These are phyloP conservation scores for Isabelozyma pseudorhagii DNA, from an alignment of 805 yeast genomes.

Conservation along the genomic window DNA sequence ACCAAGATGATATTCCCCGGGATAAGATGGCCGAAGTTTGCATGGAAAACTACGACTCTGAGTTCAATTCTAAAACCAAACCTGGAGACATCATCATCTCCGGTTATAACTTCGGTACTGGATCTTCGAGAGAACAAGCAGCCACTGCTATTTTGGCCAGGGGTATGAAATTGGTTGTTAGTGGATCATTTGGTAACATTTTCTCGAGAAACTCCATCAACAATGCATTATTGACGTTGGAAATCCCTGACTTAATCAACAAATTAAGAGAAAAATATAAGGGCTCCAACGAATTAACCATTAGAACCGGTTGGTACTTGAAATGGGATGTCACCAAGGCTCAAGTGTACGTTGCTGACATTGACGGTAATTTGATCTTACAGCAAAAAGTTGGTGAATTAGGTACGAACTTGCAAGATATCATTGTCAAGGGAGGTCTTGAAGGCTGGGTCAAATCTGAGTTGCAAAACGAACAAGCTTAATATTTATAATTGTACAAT, in stretches of 20 bases:
- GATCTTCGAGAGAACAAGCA: slow-evolving; percentile 98
- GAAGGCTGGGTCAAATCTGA: slow-evolving; percentile 96
- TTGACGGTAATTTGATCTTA: slow-evolving; percentile 57
- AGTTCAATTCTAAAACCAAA: slow-evolving; percentile 75
- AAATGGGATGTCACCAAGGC: slow-evolving; percentile 92
- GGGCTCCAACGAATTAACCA: slow-evolving; percentile 67
- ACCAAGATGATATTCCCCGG: slow-evolving; percentile 93
- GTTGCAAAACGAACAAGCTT: slow-evolving; percentile 22
- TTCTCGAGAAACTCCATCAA: slow-evolving; percentile 94
- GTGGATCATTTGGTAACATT: slow-evolving; percentile 97
- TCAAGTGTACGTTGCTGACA: slow-evolving; percentile 72
- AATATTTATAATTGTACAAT: not conserved
- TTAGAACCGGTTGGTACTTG: slow-evolving; percentile 92
- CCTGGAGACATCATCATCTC: slow-evolving; percentile 88
- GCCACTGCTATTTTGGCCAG: slow-evolving; percentile 97
- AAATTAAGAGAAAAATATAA: slow-evolving; percentile 68
- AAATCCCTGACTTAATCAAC: slow-evolving; percentile 83
- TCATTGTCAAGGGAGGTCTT: slow-evolving; percentile 93
- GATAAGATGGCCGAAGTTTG: slow-evolving; percentile 98
- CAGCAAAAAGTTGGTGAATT: slow-evolving; percentile 92
- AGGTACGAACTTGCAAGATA: slow-evolving; percentile 93
- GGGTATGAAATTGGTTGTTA: slow-evolving; percentile 87
- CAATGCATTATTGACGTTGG: slow-evolving; percentile 90
- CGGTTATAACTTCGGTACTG: slow-evolving; percentile 97
- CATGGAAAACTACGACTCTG: slow-evolving; percentile 97